phyloP scores from a whole-genome alignment of 2,329 filamentous ascomycete genomes.

The Colletotrichum zoysiae region DNA sequence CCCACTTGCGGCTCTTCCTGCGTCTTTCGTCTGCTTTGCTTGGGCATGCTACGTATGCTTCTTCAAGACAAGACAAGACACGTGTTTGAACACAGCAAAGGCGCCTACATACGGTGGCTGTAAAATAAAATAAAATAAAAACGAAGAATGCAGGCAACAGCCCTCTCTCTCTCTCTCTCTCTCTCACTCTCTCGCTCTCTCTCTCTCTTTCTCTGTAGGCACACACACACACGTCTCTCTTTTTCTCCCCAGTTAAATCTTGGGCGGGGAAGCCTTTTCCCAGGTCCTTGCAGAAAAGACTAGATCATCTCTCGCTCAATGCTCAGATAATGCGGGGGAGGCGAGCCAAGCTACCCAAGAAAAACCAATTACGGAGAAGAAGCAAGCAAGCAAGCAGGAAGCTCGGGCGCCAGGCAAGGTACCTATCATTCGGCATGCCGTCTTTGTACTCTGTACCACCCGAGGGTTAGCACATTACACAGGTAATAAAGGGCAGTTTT shows the following conservation, averaged over 20 bases:
- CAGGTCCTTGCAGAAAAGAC: constrained; percentile 1
- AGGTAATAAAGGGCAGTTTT: background rate
- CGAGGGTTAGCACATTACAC: background rate
- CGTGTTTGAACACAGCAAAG: background rate
- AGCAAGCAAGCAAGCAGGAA: constrained; percentile 6
- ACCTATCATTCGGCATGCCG: background rate
- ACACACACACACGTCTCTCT: background rate
- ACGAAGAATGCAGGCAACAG: background rate
- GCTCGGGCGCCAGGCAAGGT: constrained; percentile 2
- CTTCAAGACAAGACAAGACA: constrained; percentile 6
- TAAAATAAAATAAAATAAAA: too few species aligned
- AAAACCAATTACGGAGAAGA: constrained; percentile 1
- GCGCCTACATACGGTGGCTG: background rate
- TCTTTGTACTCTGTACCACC: background rate
- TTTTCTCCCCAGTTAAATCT: background rate
- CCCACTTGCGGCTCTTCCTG: constrained; percentile 6
- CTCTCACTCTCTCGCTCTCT: background rate
- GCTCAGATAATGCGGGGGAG: constrained; percentile 36
- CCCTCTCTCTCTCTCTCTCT: background rate
- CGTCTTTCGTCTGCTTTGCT: constrained; percentile 5
- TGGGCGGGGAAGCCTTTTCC: background rate
- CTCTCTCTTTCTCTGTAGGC: too few species aligned
- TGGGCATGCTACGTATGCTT: background rate
- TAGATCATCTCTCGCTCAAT: constrained; percentile 22
- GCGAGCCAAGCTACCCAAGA: background rate